Percentiles rank a stretch among this genome's conserved stretches.
Evolutionary conservation across 345 rosid species (phyloP).

Genomic region (Eucalyptus leucophloia): DNA sequence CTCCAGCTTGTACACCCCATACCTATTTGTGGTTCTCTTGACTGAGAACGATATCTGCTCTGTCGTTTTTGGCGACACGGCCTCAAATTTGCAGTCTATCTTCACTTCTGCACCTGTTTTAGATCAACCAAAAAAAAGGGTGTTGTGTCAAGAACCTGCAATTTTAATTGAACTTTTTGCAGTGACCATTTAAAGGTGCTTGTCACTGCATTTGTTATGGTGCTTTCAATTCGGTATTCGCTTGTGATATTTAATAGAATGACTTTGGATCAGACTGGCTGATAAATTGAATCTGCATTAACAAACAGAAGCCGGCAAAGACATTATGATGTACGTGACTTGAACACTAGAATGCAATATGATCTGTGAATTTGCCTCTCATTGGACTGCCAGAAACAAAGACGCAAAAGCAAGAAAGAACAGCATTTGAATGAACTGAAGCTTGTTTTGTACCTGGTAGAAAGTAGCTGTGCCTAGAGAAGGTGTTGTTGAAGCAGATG

Average conservation of each 20-base stretch:
- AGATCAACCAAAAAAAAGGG: not conserved
- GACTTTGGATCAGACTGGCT: not conserved
- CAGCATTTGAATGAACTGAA: not conserved
- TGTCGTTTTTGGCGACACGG: slow-evolving; percentile 36
- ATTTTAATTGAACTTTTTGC: not conserved
- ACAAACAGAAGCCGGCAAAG: not conserved
- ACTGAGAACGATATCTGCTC: slow-evolving; percentile 64
- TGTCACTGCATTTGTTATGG: not conserved
- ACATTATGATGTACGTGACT: not conserved
- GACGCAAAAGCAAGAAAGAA: not conserved
- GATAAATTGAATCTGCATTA: not conserved
- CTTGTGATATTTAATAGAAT: not conserved
- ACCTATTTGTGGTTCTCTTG: slow-evolving; percentile 76
- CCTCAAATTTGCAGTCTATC: slow-evolving; percentile 69
- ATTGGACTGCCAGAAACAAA: not conserved
- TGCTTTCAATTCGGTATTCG: not conserved
- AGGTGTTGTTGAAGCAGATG: slow-evolving; percentile 92
- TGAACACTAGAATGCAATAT: not conserved
- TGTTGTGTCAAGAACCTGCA: not conserved
- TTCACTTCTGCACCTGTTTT: slow-evolving; percentile 73
- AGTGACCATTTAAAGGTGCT: not conserved
- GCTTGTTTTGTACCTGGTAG: slow-evolving; percentile 46
- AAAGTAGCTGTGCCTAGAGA: slow-evolving; percentile 96
- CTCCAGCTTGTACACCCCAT: slow-evolving; percentile 67
- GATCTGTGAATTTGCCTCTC: not conserved